These are phyloP conservation scores for Globisporangium parvum DNA, from an alignment of 352 stramenopile species.

Conservation along the genomic window DNA sequence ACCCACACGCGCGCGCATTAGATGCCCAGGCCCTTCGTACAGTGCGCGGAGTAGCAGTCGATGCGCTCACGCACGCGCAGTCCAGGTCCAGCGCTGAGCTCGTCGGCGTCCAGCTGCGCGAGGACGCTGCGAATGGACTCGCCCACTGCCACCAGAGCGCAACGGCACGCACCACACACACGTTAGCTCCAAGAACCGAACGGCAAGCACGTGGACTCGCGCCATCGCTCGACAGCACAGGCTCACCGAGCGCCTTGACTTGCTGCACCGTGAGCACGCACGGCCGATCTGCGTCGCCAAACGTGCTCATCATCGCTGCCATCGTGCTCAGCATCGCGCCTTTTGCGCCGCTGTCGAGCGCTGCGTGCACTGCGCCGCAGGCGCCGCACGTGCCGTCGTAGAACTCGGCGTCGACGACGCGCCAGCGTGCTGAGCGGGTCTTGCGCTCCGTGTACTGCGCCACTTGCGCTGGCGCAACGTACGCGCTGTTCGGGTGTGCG, in stretches of 20 bases:
- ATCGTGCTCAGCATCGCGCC: conserved; percentile 55
- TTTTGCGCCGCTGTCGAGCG: conserved; percentile 29
- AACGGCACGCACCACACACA: not conserved
- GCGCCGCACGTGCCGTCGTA: conserved; percentile 43
- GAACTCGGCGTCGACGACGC: conserved; percentile 68
- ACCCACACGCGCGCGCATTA: too few relatives aligned
- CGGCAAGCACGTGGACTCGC: not conserved
- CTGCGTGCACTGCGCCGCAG: conserved; percentile 47
- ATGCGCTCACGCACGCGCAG: conserved; percentile 30
- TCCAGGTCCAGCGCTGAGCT: conserved; percentile 30
- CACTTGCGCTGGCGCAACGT: conserved; percentile 42
- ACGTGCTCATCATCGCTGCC: conserved; percentile 81
- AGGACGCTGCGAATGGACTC: conserved; percentile 41
- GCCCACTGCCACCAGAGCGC: conserved; percentile 31
- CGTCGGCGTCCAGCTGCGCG: conserved; percentile 34
- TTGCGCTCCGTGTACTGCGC: conserved; percentile 43
- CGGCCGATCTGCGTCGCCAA: conserved; percentile 53
- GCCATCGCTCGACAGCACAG: not conserved
- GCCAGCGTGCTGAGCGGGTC: conserved; percentile 52
- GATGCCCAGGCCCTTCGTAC: too few relatives aligned
- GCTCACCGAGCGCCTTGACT: conserved; percentile 42
- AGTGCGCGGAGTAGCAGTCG: conserved; percentile 1
- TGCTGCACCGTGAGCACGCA: conserved; percentile 57
- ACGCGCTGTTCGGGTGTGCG: conserved; percentile 55
- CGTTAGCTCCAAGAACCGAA: not conserved